These are phyloP conservation scores for Syzygium aqueum DNA, from an alignment of 345 rosid genomes.

Conservation along the genomic window DNA sequence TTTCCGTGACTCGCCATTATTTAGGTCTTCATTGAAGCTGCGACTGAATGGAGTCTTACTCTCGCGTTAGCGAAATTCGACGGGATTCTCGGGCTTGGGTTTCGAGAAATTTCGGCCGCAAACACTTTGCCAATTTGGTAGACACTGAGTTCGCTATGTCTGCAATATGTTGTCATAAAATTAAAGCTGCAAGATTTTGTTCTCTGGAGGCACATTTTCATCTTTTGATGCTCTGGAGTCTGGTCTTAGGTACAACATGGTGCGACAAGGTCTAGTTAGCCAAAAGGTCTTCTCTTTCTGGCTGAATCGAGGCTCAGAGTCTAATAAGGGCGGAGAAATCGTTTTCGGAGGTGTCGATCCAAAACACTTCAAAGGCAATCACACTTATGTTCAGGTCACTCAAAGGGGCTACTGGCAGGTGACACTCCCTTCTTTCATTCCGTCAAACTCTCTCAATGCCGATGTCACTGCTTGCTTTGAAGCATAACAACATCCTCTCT, in stretches of 20 bases:
- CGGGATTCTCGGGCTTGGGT: constrained; percentile 47
- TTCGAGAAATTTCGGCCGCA: constrained; percentile 19
- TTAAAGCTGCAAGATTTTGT: not conserved
- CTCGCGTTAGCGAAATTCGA: constrained; percentile 29
- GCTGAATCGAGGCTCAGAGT: constrained; percentile 31
- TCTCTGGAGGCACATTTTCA: not conserved
- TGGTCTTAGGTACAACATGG: constrained; percentile 41
- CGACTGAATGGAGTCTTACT: constrained; percentile 25
- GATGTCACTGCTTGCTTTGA: not conserved
- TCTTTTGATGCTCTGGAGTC: not conserved
- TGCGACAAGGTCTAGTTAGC: constrained; percentile 33
- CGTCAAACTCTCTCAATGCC: not conserved
- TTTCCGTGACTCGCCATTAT: not conserved
- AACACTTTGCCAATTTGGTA: constrained; percentile 45
- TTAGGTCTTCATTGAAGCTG: constrained; percentile 44
- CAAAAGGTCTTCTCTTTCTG: constrained; percentile 46
- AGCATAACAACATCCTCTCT: not conserved
- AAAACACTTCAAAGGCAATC: constrained; percentile 44
- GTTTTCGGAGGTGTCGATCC: constrained; percentile 52
- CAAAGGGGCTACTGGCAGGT: constrained; percentile 53
- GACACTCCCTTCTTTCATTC: not conserved
- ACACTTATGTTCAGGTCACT: constrained; percentile 34
- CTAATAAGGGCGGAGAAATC: constrained; percentile 31
- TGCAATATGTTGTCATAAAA: not conserved
- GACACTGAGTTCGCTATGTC: not conserved